A percentile compares a stretch with the other conserved stretches of the same genome.
Conservation (phyloP, 495 filamentous ascomycete species). For the Neurospora intermedia region DNA sequence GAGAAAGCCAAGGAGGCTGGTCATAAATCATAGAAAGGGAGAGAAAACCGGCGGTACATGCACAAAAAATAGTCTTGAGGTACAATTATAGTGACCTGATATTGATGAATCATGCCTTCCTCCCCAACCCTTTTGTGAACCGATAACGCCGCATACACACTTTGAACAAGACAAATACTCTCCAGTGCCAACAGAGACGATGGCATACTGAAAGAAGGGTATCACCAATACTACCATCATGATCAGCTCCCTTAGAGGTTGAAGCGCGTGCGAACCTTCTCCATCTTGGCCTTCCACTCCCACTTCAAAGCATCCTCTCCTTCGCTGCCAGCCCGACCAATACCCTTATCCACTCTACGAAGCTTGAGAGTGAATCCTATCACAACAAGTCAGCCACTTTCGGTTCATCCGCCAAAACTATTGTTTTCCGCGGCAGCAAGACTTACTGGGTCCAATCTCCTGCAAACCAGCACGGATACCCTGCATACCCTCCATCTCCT, state of each 20-base stretch:
- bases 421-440: neutral
- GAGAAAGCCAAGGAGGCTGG: constrained; percentile 11
- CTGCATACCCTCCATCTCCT: constrained; percentile 70
- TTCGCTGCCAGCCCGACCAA: constrained; percentile 72
- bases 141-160: neutral
- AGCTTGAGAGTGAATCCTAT: constrained; percentile 65
- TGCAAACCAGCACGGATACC: constrained; percentile 75
- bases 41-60: neutral
- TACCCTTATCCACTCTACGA: constrained; percentile 80
- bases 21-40: neutral
- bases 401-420: neutral
- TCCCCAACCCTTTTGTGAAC: neutral
- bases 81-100: constrained; percentile 1
- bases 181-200: neutral
- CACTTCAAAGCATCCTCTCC: constrained; percentile 56
- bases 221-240: constrained; percentile 2
- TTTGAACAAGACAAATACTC: neutral
- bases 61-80: neutral
- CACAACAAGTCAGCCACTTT: constrained; percentile 3
- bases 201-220: neutral
- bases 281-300: constrained; percentile 90
- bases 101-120: neutral
- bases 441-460: constrained; percentile 62
- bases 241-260: constrained; percentile 48
- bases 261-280: constrained; percentile 88